Base-by-base conservation (phyloP, 2,329 filamentous ascomycete species). In the Didymella pomorum region DNA sequence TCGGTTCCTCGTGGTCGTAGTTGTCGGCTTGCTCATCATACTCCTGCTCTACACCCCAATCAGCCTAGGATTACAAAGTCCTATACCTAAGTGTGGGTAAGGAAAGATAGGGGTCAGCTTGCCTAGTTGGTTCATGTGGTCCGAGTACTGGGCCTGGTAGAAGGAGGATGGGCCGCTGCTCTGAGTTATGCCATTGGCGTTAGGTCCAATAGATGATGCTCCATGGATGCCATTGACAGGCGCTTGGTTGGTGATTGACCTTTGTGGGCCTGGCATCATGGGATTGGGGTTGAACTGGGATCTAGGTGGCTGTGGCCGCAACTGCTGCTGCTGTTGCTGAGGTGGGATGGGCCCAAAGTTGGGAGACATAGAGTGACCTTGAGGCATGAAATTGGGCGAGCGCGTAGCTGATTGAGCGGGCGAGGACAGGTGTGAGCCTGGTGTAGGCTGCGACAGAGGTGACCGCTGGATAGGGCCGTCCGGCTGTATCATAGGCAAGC, bases 81-180 rank as follows among this genome's bases (percentile, higher is more conserved):
- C 83, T 81, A 83, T 83, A 72, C 70, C 64, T 73, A 79, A 70
- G 75, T 76, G 71, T 50, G 46, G 71, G 76, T 75, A 71, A 52
- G 46, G 71, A 76, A 83, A 73, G 78, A 80, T 79, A 78, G 71
- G 82, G 83, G 84, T 78, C 73, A 84, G 83, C 93, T 91, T 92
- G 90, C 94, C 94, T 78, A 98, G 87, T 83, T 97, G 92, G 79
- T 96, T 91, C 79, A 96, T 93, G 78, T 97, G 94, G 77, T 91
- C 95, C 74, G 96, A 92, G 79, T 96, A 97, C 18, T 91, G 90
- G 57, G 92, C 90, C 48, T 91, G 88, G 75, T 96, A 97, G 79
- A 90, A 96, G 52, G 79, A 78, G 18, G 81, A 79, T 39, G 83
- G 76, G 42, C 71, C 75, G 46, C 72, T 76, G 63, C 70, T 74